These are phyloP conservation scores for Xylariaceae sp. DNA, from an alignment of 2,329 filamentous ascomycete species.

Conservation along the genomic window DNA sequence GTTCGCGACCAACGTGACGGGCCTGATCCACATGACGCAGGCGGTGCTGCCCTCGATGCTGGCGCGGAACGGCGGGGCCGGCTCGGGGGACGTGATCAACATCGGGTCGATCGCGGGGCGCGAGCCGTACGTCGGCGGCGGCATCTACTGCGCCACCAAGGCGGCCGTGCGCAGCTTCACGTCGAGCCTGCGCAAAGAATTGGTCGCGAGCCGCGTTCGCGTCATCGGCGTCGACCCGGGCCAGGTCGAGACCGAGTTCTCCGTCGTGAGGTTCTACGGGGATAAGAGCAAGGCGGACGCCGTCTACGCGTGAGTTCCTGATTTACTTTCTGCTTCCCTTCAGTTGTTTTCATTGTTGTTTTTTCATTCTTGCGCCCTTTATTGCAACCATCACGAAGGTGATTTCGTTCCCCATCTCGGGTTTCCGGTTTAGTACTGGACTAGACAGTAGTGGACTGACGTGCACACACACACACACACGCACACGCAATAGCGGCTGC, in stretches of 20 bases:
- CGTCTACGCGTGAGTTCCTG: slow-evolving; percentile 51
- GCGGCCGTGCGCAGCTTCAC: slow-evolving; percentile 68
- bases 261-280: slow-evolving; percentile 65
- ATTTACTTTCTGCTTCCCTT: too few species aligned
- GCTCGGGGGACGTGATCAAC: slow-evolving; percentile 97
- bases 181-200: slow-evolving; percentile 61
- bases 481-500: slow-evolving; percentile 23
- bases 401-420: too few species aligned
- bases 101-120: slow-evolving; percentile 56
- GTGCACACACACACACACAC: too few species aligned
- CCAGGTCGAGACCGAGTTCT: slow-evolving; percentile 77
- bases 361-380: too few species aligned
- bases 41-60: slow-evolving; percentile 71
- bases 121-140: slow-evolving; percentile 64
- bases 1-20: slow-evolving; percentile 90
- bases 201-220: slow-evolving; percentile 61
- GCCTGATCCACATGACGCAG: slow-evolving; percentile 95
- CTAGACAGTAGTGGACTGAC: too few species aligned
- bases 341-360: too few species aligned
- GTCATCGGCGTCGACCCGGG: slow-evolving; percentile 71
- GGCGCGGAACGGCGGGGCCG: too few species aligned
- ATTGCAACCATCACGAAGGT: too few species aligned
- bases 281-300: slow-evolving; percentile 73
- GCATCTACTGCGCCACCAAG: slow-evolving; percentile 76
- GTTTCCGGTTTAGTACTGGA: too few species aligned